These are phyloP conservation scores for Xylariaceae sp. DNA, from an alignment of 2,329 filamentous ascomycete genomes.

Conservation along the genomic window DNA sequence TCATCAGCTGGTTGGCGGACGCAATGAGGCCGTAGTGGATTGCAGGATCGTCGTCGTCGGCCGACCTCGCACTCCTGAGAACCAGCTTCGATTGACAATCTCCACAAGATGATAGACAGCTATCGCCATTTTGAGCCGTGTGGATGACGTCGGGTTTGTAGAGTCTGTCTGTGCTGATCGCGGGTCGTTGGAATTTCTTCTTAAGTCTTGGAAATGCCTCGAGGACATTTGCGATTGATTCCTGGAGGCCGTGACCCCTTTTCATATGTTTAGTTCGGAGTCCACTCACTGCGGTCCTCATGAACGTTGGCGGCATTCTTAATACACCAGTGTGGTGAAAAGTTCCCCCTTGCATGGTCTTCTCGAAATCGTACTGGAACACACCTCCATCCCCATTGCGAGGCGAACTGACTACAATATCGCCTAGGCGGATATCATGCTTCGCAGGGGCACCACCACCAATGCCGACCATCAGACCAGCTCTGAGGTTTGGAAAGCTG, in stretches of 20 bases:
- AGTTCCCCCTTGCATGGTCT: constrained; percentile 22
- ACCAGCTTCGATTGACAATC: neutral
- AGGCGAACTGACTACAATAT: constrained; percentile 31
- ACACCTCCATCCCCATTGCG: constrained; percentile 22
- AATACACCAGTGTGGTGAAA: constrained; percentile 13
- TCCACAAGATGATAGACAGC: too few species aligned
- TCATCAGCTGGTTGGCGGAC: neutral
- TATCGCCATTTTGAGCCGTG: neutral
- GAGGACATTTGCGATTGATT: too few species aligned
- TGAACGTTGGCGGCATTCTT: neutral
- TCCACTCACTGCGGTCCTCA: neutral
- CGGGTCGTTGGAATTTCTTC: too few species aligned
- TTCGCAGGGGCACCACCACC: constrained; percentile 31
- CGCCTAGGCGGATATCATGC: constrained; percentile 32
- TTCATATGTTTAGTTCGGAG: neutral
- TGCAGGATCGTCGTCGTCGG: neutral
- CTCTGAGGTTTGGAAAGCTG: constrained; percentile 27
- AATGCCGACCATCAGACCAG: constrained; percentile 33
- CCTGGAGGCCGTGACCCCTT: too few species aligned
- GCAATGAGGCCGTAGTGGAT: constrained; percentile 4
- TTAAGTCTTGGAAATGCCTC: too few species aligned
- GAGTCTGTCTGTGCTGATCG: too few species aligned
- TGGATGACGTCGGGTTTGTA: too few species aligned
- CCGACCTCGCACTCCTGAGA: neutral
- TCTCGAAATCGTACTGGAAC: constrained; percentile 33